Conservation (phyloP, 139 green algal genomes). For the Tetradesmus obliquus region DNA sequence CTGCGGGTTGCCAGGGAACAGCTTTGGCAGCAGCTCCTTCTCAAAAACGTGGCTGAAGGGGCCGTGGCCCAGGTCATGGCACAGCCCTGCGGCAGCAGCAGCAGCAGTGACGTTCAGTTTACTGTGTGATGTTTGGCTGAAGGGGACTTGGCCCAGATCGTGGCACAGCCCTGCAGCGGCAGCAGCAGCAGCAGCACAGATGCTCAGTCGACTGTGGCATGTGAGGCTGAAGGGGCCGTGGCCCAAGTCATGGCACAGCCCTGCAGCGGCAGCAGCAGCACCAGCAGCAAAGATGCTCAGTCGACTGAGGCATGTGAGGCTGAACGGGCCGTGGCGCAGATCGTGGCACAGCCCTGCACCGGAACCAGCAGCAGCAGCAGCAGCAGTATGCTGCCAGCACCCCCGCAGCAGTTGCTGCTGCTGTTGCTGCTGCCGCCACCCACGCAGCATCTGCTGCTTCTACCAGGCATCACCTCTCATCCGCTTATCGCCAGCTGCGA, state of each 20-base stretch:
- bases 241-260: constrained; percentile 93
- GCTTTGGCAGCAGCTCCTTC: constrained; percentile 70
- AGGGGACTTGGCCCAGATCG: constrained; percentile 95
- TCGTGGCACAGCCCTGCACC: constrained; percentile 91
- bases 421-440: background rate
- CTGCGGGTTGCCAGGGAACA: constrained; percentile 84
- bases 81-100: constrained; percentile 74
- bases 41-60: constrained; percentile 95
- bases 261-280: constrained; percentile 54
- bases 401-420: background rate
- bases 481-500: background rate
- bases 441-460: no score
- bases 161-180: background rate
- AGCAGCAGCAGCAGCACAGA: no score
- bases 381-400: background rate
- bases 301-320: constrained; percentile 39
- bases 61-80: constrained; percentile 95
- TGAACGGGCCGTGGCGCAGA: constrained; percentile 94
- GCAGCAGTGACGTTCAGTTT: background rate
- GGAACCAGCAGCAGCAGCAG: background rate
- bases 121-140: constrained; percentile 57
- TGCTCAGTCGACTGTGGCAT: no score
- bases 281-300: background rate
- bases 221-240: constrained; percentile 84
- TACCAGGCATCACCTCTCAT: no score